Percentiles rank a stretch among this genome's conserved stretches.
Evolutionary conservation across 2,329 filamentous ascomycete genomes (phyloP).

Genomic region (Aphanocladium album): DNA sequence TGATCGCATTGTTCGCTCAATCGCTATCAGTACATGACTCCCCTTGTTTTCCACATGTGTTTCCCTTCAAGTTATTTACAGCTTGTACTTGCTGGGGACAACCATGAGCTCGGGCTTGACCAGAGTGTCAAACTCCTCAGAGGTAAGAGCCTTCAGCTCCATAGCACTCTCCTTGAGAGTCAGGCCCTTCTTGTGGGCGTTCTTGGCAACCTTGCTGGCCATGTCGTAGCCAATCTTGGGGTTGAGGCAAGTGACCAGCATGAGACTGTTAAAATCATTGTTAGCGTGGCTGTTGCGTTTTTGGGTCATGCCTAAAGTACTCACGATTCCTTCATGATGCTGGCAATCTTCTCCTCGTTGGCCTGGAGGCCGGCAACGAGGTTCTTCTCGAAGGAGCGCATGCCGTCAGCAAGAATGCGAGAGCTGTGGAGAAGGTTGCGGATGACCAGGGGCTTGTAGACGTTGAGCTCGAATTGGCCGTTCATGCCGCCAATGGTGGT

Average conservation of each 20-base stretch:
- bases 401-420: constrained; percentile 82
- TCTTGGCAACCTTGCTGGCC: constrained; percentile 96
- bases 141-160: constrained; percentile 83
- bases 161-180: constrained; percentile 92
- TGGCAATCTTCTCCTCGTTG: constrained; percentile 86
- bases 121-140: constrained; percentile 83
- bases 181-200: constrained; percentile 96
- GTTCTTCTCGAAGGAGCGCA: constrained; percentile 94
- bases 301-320: constrained; percentile 24
- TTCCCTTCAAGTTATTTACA: constrained; percentile 24
- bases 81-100: constrained; percentile 63
- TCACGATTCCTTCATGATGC: constrained; percentile 91
- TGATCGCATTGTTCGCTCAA: not conserved
- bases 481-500: constrained; percentile 93
- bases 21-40: not conserved
- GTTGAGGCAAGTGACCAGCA: constrained; percentile 97
- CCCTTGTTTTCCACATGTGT: not conserved
- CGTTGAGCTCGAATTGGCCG: constrained; percentile 97
- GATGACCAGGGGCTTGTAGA: constrained; percentile 97
- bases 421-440: constrained; percentile 90
- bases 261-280: constrained; percentile 58
- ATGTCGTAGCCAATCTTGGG: constrained; percentile 97
- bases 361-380: constrained; percentile 82
- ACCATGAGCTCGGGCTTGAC: constrained; percentile 96
- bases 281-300: constrained; percentile 17